Evolutionary conservation across 768 basidiomycete species (phyloP).

Genomic region (Gymnopilus dilepis): DNA sequence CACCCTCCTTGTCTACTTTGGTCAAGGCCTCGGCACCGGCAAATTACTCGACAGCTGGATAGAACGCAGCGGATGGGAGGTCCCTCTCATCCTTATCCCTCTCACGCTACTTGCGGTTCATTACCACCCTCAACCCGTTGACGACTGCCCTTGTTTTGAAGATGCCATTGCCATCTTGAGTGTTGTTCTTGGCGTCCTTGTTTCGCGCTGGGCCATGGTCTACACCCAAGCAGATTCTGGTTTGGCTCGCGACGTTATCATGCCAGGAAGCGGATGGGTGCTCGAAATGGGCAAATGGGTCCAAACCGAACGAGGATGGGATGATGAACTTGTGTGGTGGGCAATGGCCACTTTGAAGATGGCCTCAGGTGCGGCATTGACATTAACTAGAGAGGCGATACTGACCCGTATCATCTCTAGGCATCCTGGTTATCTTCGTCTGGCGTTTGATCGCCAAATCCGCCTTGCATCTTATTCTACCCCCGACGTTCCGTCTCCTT

Average conservation of each 20-base stretch:
- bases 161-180: conserved; percentile 94
- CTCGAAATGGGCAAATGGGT: conserved; percentile 37
- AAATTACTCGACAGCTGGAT: conserved; percentile 42
- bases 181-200: conserved; percentile 74
- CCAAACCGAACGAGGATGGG: conserved; percentile 40
- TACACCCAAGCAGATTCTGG: conserved; percentile 45
- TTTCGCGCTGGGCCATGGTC: conserved; percentile 69
- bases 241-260: conserved; percentile 36
- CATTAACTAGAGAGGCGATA: not conserved
- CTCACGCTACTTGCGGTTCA: conserved; percentile 79
- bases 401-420: conserved; percentile 36
- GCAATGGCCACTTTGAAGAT: conserved; percentile 51
- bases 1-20: conserved; percentile 36
- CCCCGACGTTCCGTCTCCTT: conserved; percentile 82
- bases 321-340: conserved; percentile 53
- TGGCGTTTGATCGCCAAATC: conserved; percentile 92
- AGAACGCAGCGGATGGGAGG: conserved; percentile 48
- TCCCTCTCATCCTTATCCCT: conserved; percentile 65
- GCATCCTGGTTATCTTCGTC: conserved; percentile 77
- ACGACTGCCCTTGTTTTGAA: conserved; percentile 98
- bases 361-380: conserved; percentile 41
- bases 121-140: conserved; percentile 91
- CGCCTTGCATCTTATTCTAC: conserved; percentile 72
- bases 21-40: conserved; percentile 44
- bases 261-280: conserved; percentile 63